phyloP scores from a whole-genome alignment of 768 basidiomycete species.

The Phylloporus scabripes region DNA sequence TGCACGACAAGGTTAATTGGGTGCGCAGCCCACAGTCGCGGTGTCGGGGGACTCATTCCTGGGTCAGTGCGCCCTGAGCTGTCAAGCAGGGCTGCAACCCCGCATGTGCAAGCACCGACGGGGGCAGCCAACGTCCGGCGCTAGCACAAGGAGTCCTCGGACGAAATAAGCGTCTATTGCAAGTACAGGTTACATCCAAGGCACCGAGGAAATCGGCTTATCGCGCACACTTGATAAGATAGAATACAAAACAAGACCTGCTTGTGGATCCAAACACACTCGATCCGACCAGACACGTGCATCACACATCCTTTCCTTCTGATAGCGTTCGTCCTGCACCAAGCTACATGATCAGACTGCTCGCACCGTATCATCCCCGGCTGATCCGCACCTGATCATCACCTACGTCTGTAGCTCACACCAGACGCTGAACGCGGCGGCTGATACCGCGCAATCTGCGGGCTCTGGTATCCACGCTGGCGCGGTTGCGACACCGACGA shows the following conservation, averaged over 20 bases:
- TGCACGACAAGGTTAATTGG: too few species aligned
- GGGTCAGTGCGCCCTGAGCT: too few species aligned
- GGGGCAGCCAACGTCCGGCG: too few species aligned
- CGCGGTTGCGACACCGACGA: slow-evolving; percentile 10
- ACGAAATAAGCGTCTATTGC: too few species aligned
- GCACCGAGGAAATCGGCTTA: too few species aligned
- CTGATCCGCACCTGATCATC: slow-evolving; percentile 28
- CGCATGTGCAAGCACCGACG: too few species aligned
- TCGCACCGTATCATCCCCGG: slow-evolving; percentile 16
- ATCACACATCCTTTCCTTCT: background rate
- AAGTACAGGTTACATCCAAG: too few species aligned
- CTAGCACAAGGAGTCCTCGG: too few species aligned
- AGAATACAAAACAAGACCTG: slow-evolving; percentile 2
- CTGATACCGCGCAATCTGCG: slow-evolving; percentile 20
- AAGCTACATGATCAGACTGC: slow-evolving; percentile 22
- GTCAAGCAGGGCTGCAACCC: too few species aligned
- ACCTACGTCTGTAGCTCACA: slow-evolving; percentile 9
- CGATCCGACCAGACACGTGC: background rate
- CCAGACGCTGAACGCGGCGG: slow-evolving; percentile 7
- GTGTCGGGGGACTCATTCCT: too few species aligned
- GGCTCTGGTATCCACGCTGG: background rate
- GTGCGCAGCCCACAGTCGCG: too few species aligned
- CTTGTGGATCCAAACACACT: slow-evolving; percentile 7
- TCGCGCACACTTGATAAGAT: too few species aligned
- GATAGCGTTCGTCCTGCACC: slow-evolving; percentile 21